Percentiles rank a stretch among this genome's conserved stretches.
Evolutionary conservation across 306 rosid species (phyloP).

Genomic region (Bauhinia variegata): DNA sequence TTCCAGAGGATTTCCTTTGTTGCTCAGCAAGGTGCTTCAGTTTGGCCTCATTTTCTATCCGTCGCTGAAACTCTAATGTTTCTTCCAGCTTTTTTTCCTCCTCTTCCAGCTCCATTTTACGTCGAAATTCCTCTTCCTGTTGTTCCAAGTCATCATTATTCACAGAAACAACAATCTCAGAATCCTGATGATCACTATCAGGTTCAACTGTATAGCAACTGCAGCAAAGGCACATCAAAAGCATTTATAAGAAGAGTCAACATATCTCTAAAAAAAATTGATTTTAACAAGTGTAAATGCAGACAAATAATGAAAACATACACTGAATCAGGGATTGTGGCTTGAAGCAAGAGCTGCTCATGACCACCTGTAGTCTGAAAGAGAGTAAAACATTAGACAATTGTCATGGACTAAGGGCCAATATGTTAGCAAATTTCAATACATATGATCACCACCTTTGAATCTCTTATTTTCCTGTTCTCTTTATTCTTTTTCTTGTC

Average conservation of each 20-base stretch:
- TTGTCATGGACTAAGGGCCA: conserved; percentile 31
- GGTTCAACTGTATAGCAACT: conserved; percentile 58
- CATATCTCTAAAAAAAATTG: conserved; percentile 21
- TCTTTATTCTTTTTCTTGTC: conserved; percentile 93
- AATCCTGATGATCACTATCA: conserved; percentile 60
- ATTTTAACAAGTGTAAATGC: background rate
- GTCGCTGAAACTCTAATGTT: conserved; percentile 86
- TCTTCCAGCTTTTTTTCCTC: conserved; percentile 95
- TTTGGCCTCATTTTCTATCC: conserved; percentile 92
- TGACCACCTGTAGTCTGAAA: conserved; percentile 61
- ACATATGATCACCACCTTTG: conserved; percentile 61
- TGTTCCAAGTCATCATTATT: conserved; percentile 62
- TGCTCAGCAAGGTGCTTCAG: conserved; percentile 90
- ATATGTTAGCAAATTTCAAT: conserved; percentile 37
- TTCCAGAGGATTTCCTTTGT: conserved; percentile 65
- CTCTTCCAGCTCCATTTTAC: conserved; percentile 77
- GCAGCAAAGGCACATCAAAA: conserved; percentile 49
- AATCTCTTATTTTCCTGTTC: conserved; percentile 72
- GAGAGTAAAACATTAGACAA: conserved; percentile 39
- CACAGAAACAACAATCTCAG: conserved; percentile 53
- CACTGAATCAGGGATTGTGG: conserved; percentile 54
- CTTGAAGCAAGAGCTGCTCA: conserved; percentile 47
- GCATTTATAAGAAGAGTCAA: conserved; percentile 28
- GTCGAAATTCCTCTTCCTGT: conserved; percentile 77
- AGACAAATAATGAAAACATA: conserved; percentile 38